Percentiles rank a stretch among this genome's conserved stretches.
These are phyloP conservation scores for Tetracladium maxilliforme DNA, from an alignment of 2,329 filamentous ascomycete genomes.

Conservation along the genomic window DNA sequence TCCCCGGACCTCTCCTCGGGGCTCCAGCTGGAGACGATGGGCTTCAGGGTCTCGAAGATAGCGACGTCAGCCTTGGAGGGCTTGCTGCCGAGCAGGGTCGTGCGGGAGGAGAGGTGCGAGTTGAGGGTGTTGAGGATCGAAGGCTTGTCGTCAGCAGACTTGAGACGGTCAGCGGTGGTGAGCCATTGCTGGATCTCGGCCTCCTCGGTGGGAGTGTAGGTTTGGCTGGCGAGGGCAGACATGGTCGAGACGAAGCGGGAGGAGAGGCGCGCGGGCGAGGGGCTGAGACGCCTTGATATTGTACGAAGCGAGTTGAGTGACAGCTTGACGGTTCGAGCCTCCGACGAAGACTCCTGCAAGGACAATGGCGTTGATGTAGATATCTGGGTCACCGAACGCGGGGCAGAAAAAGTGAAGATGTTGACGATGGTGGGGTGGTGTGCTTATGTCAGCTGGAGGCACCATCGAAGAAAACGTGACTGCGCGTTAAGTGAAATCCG, in stretches of 20 bases:
- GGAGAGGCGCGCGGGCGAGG: no score
- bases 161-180: slow-evolving; percentile 58
- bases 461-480: no score
- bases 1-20: slow-evolving; percentile 81
- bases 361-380: no score
- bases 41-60: slow-evolving; percentile 65
- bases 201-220: slow-evolving; percentile 67
- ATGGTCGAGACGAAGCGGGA: slow-evolving; percentile 41
- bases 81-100: slow-evolving; percentile 79
- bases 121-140: slow-evolving; percentile 70
- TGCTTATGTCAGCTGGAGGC: no score
- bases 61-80: slow-evolving; percentile 78
- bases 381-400: no score
- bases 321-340: no score
- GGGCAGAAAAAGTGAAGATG: no score
- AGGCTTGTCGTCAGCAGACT: slow-evolving; percentile 34
- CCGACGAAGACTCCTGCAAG: no score
- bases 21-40: slow-evolving; percentile 65
- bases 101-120: slow-evolving; percentile 73
- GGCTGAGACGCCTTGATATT: no score
- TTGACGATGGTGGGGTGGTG: no score
- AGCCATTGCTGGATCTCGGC: slow-evolving; percentile 85
- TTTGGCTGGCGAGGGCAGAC: slow-evolving; percentile 48
- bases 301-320: no score
- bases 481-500: no score